phyloP scores from a whole-genome alignment of 208 protist genomes.

The Lotmaria passim region DNA sequence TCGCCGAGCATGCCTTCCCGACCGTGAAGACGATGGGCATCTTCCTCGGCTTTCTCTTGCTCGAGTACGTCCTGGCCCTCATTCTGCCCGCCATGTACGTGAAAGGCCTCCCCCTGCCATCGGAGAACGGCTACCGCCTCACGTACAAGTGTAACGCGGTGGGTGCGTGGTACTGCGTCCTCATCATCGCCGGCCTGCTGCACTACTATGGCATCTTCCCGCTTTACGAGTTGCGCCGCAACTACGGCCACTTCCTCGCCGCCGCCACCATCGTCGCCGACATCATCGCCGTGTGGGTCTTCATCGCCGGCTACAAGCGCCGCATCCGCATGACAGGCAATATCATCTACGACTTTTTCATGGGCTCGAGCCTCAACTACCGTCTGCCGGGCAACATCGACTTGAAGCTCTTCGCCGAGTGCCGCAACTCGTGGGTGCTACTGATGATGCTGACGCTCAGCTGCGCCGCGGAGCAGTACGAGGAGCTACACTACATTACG shows the following conservation, averaged over 20 bases:
- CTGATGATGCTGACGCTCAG: slow-evolving; percentile 94
- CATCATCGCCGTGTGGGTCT: slow-evolving; percentile 75
- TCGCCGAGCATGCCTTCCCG: slow-evolving; percentile 58
- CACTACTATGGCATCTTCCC: slow-evolving; percentile 78
- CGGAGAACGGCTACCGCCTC: slow-evolving; percentile 80
- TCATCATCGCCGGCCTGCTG: slow-evolving; percentile 58
- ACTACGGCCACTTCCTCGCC: slow-evolving; percentile 84
- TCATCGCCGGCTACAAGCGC: slow-evolving; percentile 61
- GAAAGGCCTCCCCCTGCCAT: slow-evolving; percentile 85
- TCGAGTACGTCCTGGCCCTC: slow-evolving; percentile 81
- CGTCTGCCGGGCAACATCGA: slow-evolving; percentile 92
- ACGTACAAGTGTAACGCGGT: slow-evolving; percentile 93
- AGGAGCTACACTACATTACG: slow-evolving; percentile 80
- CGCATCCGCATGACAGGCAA: slow-evolving; percentile 89
- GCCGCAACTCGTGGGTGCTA: slow-evolving; percentile 94
- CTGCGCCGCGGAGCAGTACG: slow-evolving; percentile 87
- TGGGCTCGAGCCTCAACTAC: slow-evolving; percentile 91
- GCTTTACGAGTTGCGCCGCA: slow-evolving; percentile 58
- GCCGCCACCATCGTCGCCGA: slow-evolving; percentile 81
- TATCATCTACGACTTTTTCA: slow-evolving; percentile 96
- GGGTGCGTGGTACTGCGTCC: slow-evolving; percentile 82
- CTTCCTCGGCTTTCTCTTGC: slow-evolving; percentile 73
- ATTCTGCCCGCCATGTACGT: slow-evolving; percentile 80
- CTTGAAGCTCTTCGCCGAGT: slow-evolving; percentile 94
- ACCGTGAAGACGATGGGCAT: slow-evolving; percentile 47